Percentiles rank a stretch among this genome's conserved stretches.
Evolutionary conservation across 169 alveolate genomes (phyloP).

Genomic region (Eimeria falciformis): DNA sequence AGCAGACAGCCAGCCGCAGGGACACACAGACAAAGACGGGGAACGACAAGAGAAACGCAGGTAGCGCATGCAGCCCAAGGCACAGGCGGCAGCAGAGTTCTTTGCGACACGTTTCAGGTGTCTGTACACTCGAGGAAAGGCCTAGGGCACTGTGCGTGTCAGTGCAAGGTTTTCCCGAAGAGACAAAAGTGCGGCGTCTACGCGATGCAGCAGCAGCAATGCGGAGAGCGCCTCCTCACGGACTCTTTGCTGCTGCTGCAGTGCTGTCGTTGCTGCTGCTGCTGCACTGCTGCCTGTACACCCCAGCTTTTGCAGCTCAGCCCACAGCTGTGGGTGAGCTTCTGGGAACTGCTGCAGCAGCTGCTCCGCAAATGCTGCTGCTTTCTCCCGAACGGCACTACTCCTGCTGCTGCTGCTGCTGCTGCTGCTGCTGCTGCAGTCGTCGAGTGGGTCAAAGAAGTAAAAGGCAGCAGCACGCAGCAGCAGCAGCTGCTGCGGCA

Average conservation of each 20-base stretch:
- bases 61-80: too few species aligned
- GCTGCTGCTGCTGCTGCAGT: constrained; percentile 9
- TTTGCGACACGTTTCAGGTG: too few species aligned
- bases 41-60: too few species aligned
- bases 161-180: background rate
- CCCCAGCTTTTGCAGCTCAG: constrained; percentile 9
- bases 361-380: constrained; percentile 22
- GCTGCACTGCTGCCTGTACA: constrained; percentile 51
- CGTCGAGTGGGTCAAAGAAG: background rate
- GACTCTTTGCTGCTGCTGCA: background rate
- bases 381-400: background rate
- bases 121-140: too few species aligned
- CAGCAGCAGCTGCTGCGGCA: constrained; percentile 55
- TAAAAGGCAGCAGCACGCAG: constrained; percentile 10
- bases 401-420: background rate
- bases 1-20: too few species aligned
- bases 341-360: constrained; percentile 40
- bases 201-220: constrained; percentile 15
- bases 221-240: constrained; percentile 8
- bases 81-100: too few species aligned
- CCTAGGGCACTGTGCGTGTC: constrained; percentile 15
- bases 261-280: constrained; percentile 32
- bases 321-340: constrained; percentile 21
- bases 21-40: too few species aligned
- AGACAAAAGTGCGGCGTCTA: constrained; percentile 37